A percentile compares a stretch with the other conserved stretches of the same genome.
Evolutionary conservation across 2,329 filamentous ascomycete genomes (phyloP).

Genomic region (Fusarium cyanostomum): DNA sequence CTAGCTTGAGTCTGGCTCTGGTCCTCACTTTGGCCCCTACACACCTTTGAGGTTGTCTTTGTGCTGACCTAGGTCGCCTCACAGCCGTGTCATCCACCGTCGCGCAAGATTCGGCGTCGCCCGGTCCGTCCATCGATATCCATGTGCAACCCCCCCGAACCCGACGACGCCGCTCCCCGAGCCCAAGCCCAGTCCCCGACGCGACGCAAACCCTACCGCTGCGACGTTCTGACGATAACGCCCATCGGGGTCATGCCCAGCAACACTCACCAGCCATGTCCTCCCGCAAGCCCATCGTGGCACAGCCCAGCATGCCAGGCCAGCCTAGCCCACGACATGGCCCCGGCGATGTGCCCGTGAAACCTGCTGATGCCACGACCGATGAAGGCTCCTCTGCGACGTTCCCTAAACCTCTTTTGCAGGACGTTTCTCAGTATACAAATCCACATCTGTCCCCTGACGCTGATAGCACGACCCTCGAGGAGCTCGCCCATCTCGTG

Average conservation of each 20-base stretch:
- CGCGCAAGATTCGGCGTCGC: slow-evolving; percentile 58
- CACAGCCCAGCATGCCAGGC: slow-evolving; percentile 51
- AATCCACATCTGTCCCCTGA: slow-evolving; percentile 69
- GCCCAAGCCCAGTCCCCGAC: slow-evolving; percentile 60
- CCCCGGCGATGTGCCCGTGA: slow-evolving; percentile 40
- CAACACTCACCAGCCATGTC: slow-evolving; percentile 51
- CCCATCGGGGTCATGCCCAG: slow-evolving; percentile 52
- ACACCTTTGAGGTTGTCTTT: not conserved
- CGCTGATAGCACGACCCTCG: slow-evolving; percentile 73
- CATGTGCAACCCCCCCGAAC: slow-evolving; percentile 60
- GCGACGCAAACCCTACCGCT: slow-evolving; percentile 52
- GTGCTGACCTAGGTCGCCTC: slow-evolving; percentile 44
- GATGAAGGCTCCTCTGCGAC: slow-evolving; percentile 56
- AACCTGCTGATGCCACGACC: slow-evolving; percentile 47
- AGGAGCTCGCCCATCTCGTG: slow-evolving; percentile 81
- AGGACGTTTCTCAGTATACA: slow-evolving; percentile 72
- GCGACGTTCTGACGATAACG: slow-evolving; percentile 56
- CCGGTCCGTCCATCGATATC: slow-evolving; percentile 64
- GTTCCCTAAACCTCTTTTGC: slow-evolving; percentile 65
- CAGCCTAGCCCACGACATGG: slow-evolving; percentile 44
- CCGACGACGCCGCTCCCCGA: slow-evolving; percentile 63
- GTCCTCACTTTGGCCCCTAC: slow-evolving; percentile 8
- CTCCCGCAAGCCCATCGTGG: slow-evolving; percentile 60
- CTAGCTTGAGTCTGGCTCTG: slow-evolving; percentile 14
- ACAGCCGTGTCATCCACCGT: slow-evolving; percentile 48